A percentile compares a stretch with the other conserved stretches of the same genome.
Evolutionary conservation across 805 yeast genomes (phyloP).

Genomic region (Candida tibetensis): DNA sequence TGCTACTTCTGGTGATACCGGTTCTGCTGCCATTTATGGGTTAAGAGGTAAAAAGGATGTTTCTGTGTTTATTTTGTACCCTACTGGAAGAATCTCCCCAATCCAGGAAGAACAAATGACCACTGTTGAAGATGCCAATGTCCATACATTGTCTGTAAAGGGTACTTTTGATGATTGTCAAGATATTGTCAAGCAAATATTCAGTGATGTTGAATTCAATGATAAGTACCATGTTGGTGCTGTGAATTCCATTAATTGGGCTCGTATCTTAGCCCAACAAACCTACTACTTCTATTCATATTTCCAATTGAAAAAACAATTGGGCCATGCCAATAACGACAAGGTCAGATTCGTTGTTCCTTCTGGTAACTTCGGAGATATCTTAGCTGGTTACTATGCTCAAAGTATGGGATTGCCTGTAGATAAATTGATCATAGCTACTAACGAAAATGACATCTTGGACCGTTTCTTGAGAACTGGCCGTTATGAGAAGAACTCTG

Average conservation of each 20-base stretch:
- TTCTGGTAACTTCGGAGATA: constrained; percentile 97
- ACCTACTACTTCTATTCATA: constrained; percentile 94
- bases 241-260: constrained; percentile 98
- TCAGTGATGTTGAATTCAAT: constrained; percentile 87
- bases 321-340: constrained; percentile 23
- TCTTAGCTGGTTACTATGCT: constrained; percentile 94
- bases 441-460: constrained; percentile 92
- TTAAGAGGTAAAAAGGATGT: constrained; percentile 95
- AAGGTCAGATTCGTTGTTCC: constrained; percentile 89
- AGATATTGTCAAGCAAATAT: constrained; percentile 89
- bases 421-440: constrained; percentile 84
- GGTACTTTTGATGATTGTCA: constrained; percentile 99
- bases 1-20: constrained; percentile 99
- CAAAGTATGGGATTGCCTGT: constrained; percentile 93
- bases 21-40: constrained; percentile 98
- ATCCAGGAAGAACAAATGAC: constrained; percentile 99
- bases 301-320: constrained; percentile 59
- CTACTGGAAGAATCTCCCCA: constrained; percentile 96
- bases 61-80: constrained; percentile 93
- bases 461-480: constrained; percentile 90
- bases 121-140: constrained; percentile 87
- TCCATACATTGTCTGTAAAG: constrained; percentile 89
- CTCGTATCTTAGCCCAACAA: constrained; percentile 95
- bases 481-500: constrained; percentile 68
- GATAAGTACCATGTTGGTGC: constrained; percentile 92